These are phyloP conservation scores for Henckelia pumila DNA, from an alignment of 257 asterid genomes.

Conservation along the genomic window DNA sequence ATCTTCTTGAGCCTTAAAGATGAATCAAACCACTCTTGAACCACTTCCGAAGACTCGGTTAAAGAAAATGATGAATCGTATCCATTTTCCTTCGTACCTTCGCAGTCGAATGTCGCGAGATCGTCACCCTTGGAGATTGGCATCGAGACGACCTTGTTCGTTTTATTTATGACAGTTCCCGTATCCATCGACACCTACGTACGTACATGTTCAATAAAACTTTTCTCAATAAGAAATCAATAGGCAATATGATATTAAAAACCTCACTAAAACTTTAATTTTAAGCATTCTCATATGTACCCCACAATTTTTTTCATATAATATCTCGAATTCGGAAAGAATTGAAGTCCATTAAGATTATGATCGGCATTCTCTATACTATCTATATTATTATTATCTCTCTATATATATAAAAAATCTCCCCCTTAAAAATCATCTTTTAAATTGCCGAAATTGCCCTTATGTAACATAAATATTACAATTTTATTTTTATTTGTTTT, in stretches of 20 bases:
- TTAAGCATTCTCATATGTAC: too few relatives aligned
- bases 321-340: not conserved
- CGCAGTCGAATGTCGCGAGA: slow-evolving; percentile 17
- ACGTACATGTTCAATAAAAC: slow-evolving; percentile 26
- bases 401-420: too few relatives aligned
- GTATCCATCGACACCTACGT: slow-evolving; percentile 39
- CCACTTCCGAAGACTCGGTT: slow-evolving; percentile 46
- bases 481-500: too few relatives aligned
- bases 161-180: slow-evolving; percentile 25
- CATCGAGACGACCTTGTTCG: slow-evolving; percentile 17
- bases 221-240: not conserved
- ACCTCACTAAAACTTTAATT: too few relatives aligned
- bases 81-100: slow-evolving; percentile 30
- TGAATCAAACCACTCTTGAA: slow-evolving; percentile 42
- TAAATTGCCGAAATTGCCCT: too few relatives aligned
- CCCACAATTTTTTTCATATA: too few relatives aligned
- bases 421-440: too few relatives aligned
- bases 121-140: slow-evolving; percentile 23
- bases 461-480: too few relatives aligned
- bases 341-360: not conserved
- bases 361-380: not conserved
- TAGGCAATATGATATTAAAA: too few relatives aligned
- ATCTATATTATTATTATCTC: too few relatives aligned
- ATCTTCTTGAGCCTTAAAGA: slow-evolving; percentile 37
- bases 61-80: slow-evolving; percentile 32